Evolutionary conservation across 2,329 filamentous ascomycete species (phyloP), one percentile per base, ranked within the genome.

Genomic region (Neofusicoccum sp.): DNA sequence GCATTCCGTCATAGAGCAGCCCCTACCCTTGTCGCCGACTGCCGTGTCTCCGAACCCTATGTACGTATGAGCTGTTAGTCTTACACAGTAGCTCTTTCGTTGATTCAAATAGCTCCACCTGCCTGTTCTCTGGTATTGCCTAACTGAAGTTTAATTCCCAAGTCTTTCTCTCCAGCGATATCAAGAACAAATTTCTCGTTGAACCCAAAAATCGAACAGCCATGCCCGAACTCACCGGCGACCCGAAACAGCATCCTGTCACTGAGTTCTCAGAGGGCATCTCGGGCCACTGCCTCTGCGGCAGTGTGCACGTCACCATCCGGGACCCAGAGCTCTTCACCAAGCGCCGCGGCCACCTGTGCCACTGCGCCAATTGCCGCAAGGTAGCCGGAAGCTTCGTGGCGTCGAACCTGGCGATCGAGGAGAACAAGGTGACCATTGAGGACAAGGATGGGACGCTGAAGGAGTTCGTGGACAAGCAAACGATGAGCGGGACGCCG

Each of bases 321-420:
- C 73, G 73, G 61, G 80, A 82, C 63, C 63, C 66, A 11, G 77
- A 81, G 16, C 76, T 82, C 24, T 82, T 82, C 67, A 73, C 71
- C 9, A 71, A 71, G 34, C 73, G 73, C 6, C 69, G 78, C 33
- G 80, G 80, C 1, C 77, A 80, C 64, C 68, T 82, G 7, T 83
- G 80, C 68, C 78, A 82, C 63, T 83, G 81, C 68, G 68, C 72
- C 36, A 84, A 82, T 63, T 83, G 80, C 69, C 76, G 79, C 43
- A 82, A 82, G 66, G 73, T 78, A 0, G 73, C 79, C 2, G 80
- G 80, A 48, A 76, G 74, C 4, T 76, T 74, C 57, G 73, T 76
- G 2, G 65, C 76, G 0, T 64, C 69, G 16, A 78, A 79, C 62
- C 64, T 80, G 14, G 67, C 72, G 5, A 78, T 80, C 24, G 74